Base-by-base conservation (phyloP, 2,329 filamentous ascomycete genomes). In the Talaromyces sp. region DNA sequence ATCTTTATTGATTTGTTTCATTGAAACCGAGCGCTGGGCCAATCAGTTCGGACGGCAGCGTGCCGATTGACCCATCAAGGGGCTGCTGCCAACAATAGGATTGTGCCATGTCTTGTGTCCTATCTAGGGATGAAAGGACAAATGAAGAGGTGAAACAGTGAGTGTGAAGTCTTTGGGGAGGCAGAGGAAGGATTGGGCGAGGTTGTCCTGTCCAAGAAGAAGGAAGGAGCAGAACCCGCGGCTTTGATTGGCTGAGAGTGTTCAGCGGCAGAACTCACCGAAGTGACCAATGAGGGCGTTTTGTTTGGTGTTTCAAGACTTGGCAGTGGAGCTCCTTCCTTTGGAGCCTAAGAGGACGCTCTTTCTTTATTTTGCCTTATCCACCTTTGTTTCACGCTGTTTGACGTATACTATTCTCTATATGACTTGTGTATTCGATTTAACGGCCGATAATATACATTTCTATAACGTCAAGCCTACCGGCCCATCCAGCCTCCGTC, bases 401-500 rank as follows among this genome's bases (percentile, higher is more conserved):
- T 27, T 48, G 19, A 16, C 3, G n/a, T 50, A 50, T 6, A 50
- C 14, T 3, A n/a, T n/a, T 50, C 45, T 10, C 22, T 47, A 47
- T 47, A 47, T 47, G 50, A 54, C 27, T 22, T 33, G 47, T 47
- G 4, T 2, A 13, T 31, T 50, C 47, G 47, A 6, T 47, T 47
- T 5, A 6, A 13, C 11, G 19, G 22, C 45, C 45, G 27, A 31
- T 31, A 31, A 31, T 31, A 31, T 31, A 31, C 27, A 31, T 5
- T 31, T 31, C 48, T 52, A 35, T 33, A 35, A 22, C 47, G 14
- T 35, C 47, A 62, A 24, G 47, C 3, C 69, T 82, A 96, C 82
- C 92, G 83, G 1, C 91, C 92, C 92, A 96, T 96, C 92, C 92
- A 97, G 11, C 93, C 93, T 8, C 93, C 93, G 77, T 97, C 93